These are phyloP conservation scores for Exophiala sp. DNA, from an alignment of 2,329 filamentous ascomycete genomes.

Conservation along the genomic window DNA sequence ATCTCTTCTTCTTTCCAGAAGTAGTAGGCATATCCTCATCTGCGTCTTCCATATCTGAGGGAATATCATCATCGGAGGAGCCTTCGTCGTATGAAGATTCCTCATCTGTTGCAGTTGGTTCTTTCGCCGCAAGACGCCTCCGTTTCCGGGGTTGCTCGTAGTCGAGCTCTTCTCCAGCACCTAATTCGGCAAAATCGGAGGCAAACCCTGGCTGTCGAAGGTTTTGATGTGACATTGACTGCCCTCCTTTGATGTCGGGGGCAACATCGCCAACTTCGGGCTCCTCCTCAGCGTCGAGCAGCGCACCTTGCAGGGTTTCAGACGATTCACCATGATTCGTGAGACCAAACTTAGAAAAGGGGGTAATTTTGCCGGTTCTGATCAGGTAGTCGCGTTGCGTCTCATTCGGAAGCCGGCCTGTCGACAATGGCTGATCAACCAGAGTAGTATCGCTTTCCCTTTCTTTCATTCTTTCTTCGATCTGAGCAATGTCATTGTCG, in stretches of 20 bases:
- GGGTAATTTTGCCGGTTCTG: constrained; percentile 93
- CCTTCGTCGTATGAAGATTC: constrained; percentile 32
- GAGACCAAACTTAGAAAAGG: constrained; percentile 73
- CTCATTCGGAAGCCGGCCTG: constrained; percentile 65
- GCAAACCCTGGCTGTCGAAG: constrained; percentile 68
- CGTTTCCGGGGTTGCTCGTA: constrained; percentile 32
- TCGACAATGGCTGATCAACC: constrained; percentile 39
- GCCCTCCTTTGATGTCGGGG: constrained; percentile 34
- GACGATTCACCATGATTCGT: constrained; percentile 54
- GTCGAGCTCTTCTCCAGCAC: constrained; percentile 23
- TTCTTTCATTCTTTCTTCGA: constrained; percentile 72
- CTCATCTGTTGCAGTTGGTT: constrained; percentile 33
- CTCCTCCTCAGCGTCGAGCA: constrained; percentile 76
- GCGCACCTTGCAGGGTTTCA: constrained; percentile 66
- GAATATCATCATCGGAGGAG: constrained; percentile 17
- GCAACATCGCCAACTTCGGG: constrained; percentile 44
- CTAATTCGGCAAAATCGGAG: constrained; percentile 40
- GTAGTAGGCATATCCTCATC: constrained; percentile 30
- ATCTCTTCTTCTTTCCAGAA: constrained; percentile 21
- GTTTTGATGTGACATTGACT: constrained; percentile 61
- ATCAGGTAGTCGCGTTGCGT: constrained; percentile 84
- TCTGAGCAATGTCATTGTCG: constrained; percentile 69
- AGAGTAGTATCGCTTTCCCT: constrained; percentile 51
- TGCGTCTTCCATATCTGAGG: constrained; percentile 32
- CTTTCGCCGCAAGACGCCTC: constrained; percentile 33